Base-by-base conservation (phyloP, 1,284 basidiomycete species). In the Inonotus hispidus region DNA sequence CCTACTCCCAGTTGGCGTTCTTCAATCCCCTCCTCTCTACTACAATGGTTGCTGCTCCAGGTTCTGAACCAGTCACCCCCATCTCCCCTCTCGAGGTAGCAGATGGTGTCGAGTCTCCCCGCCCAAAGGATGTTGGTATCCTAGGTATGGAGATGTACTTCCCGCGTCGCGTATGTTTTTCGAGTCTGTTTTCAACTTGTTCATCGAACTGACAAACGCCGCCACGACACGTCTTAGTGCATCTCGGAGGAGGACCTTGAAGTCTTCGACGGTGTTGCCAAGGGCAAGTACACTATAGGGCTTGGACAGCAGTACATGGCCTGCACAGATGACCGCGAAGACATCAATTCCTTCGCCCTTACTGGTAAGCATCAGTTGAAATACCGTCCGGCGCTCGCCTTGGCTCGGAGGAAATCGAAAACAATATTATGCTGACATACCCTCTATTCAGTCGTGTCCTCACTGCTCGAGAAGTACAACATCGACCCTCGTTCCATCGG, bases 271-370 rank as follows among this genome's bases (percentile, higher is more conserved):
- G 93, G 93, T 69, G 97, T 97, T 46, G 78, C 93, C 65, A 88
- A 93, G 74, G 96, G 97, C 68, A 98, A 99, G 79, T 99, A 99
- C 82, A 99, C 97, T 69, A 98, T 99, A 72, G 97, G 97, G 71
- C 89, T 99, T 53, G 97, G 96, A 63, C 94, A 98, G 75, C 88
- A 98, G 77, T 95, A 86, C 81, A 99, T 99, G 96, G 93, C 94
- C 39, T 97, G 91, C 83, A 93, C 92, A 65, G 95, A 97, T 72
- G 95, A 97, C 82, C 86, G 90, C 65, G 96, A 98, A 77, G 96
- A 99, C 79, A 97, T 99, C 82, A 97, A 98, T 84, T 97, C 95
- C 32, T 96, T 98, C 74, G 89, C 93, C 54, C 77, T 99, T 67
- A 95, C 93, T 68, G 94, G 95, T 95, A 65, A 63, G 89, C 76